phyloP scores from a whole-genome alignment of 768 basidiomycete species.

The Psilocybe cubensis region DNA sequence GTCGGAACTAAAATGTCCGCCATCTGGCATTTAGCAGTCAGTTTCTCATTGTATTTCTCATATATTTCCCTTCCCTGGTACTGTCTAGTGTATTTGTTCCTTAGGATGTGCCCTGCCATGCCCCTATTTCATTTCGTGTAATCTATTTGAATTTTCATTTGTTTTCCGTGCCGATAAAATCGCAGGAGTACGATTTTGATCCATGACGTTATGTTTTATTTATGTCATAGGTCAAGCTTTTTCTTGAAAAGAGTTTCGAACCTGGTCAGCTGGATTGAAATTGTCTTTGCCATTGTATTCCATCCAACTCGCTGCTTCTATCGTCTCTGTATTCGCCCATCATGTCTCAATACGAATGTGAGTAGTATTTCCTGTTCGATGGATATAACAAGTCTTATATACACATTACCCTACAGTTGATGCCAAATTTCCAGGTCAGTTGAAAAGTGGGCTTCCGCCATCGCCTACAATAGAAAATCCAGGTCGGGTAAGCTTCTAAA shows the following conservation, averaged over 20 bases:
- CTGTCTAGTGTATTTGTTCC: too few species aligned
- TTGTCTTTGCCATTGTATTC: background rate
- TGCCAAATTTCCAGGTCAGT: conserved; percentile 44
- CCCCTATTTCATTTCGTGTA: too few species aligned
- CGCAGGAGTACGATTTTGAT: too few species aligned
- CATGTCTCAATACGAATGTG: conserved; percentile 33
- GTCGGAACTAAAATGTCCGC: too few species aligned
- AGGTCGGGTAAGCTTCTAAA: conserved; percentile 35
- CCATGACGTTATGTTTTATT: background rate
- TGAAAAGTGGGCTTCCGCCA: conserved; percentile 38
- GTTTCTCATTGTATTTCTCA: too few species aligned
- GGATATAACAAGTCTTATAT: background rate
- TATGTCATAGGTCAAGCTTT: background rate
- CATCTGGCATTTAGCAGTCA: too few species aligned
- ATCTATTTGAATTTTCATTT: too few species aligned
- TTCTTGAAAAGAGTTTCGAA: too few species aligned
- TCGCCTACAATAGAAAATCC: conserved; percentile 50
- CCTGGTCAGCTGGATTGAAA: background rate
- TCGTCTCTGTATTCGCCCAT: background rate
- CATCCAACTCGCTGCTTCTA: too few species aligned
- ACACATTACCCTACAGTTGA: conserved; percentile 25
- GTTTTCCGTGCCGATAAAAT: too few species aligned
- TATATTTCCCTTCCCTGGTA: too few species aligned
- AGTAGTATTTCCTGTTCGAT: background rate
- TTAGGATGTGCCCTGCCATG: too few species aligned